Evolutionary conservation across 2,329 filamentous ascomycete genomes (phyloP).

Genomic region (Neofusicoccum laricinum): DNA sequence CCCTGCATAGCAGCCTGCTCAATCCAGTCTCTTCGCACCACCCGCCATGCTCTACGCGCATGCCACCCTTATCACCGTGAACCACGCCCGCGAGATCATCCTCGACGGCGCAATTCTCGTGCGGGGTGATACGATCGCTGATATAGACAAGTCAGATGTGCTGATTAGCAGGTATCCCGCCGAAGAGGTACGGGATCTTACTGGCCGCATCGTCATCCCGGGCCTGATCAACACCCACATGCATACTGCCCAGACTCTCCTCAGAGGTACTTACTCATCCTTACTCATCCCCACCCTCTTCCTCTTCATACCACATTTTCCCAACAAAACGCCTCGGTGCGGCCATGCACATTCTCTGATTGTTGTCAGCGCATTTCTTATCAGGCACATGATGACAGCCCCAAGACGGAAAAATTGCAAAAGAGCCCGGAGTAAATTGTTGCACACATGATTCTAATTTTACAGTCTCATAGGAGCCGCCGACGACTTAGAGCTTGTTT

Average conservation of each 20-base stretch:
- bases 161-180: conserved; percentile 30
- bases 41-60: conserved; percentile 46
- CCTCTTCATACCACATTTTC: background rate
- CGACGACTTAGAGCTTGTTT: conserved; percentile 50
- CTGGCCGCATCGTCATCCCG: conserved; percentile 47
- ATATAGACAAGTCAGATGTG: conserved; percentile 41
- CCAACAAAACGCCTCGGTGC: background rate
- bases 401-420: background rate
- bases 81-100: conserved; percentile 44
- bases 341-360: background rate
- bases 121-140: conserved; percentile 38
- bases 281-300: background rate
- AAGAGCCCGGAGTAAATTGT: background rate
- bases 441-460: background rate
- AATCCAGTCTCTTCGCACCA: background rate
- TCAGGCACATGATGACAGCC: no score
- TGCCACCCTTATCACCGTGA: conserved; percentile 54
- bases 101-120: conserved; percentile 48
- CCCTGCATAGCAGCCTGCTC: background rate
- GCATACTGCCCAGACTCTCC: conserved; percentile 49
- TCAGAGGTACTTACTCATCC: conserved; percentile 38
- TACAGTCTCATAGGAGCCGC: conserved; percentile 25
- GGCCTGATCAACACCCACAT: conserved; percentile 52
- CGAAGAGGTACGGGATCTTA: conserved; percentile 34
- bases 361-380: background rate